These are phyloP conservation scores for Beauveria asiatica DNA, from an alignment of 2,329 filamentous ascomycete genomes.

Conservation along the genomic window DNA sequence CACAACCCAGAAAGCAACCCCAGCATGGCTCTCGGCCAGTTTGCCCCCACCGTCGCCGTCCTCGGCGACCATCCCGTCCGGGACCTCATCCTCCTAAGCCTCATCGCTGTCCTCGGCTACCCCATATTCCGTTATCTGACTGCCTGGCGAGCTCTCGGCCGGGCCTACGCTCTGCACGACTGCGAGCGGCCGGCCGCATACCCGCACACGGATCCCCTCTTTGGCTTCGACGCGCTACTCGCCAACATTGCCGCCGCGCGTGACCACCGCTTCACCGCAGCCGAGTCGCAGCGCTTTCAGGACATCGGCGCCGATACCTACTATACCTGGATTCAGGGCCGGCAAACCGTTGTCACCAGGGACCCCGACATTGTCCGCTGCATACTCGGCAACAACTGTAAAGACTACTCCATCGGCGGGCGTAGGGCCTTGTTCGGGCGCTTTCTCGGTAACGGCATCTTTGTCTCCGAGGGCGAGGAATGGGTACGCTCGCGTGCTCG, in stretches of 20 bases:
- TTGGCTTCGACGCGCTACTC: background rate
- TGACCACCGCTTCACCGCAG: background rate
- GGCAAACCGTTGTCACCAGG: slow-evolving; percentile 11
- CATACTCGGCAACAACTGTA: slow-evolving; percentile 14
- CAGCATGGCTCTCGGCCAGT: too few species aligned
- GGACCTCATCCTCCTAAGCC: background rate
- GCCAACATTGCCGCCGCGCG: background rate
- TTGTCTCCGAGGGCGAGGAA: slow-evolving; percentile 29
- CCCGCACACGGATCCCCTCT: slow-evolving; percentile 2
- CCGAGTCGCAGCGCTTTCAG: background rate
- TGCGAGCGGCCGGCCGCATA: background rate
- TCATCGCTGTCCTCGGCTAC: background rate
- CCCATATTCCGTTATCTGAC: background rate
- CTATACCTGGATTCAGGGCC: slow-evolving; percentile 1
- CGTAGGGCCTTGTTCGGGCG: slow-evolving; percentile 13
- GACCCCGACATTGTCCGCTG: slow-evolving; percentile 14
- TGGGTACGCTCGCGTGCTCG: slow-evolving; percentile 27
- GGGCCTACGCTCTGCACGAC: background rate
- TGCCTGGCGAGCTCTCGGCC: background rate
- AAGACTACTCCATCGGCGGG: slow-evolving; percentile 11
- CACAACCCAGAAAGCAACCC: too few species aligned
- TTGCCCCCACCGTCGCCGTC: too few species aligned
- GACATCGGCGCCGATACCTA: background rate
- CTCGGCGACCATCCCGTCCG: background rate
- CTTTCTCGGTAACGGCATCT: slow-evolving; percentile 31